Evolutionary conservation across 352 stramenopile genomes (phyloP).

Genomic region (Nothophytophthora sp.): DNA sequence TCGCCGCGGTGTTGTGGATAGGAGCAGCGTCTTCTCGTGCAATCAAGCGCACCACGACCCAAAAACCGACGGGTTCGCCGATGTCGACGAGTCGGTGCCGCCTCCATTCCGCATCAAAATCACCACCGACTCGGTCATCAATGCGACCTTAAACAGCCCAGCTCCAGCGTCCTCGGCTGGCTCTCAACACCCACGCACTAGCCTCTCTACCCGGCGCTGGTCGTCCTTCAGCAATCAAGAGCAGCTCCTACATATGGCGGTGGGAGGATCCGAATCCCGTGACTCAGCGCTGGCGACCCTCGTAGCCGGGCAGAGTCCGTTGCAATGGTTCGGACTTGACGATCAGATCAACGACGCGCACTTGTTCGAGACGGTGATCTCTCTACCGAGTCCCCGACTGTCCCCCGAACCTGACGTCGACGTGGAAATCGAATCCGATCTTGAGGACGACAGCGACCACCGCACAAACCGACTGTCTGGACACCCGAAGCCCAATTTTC

Average conservation of each 20-base stretch:
- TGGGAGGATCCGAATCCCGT: slow-evolving; percentile 6
- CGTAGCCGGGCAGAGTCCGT: slow-evolving; percentile 12
- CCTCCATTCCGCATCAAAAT: slow-evolving; percentile 84
- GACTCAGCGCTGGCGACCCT: slow-evolving; percentile 10
- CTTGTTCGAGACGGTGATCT: slow-evolving; percentile 53
- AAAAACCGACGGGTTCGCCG: slow-evolving; percentile 76
- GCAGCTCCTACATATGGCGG: slow-evolving; percentile 19
- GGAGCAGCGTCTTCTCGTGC: slow-evolving; percentile 29
- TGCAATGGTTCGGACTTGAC: slow-evolving; percentile 57
- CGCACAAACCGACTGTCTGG: too few relatives aligned
- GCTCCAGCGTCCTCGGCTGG: not conserved
- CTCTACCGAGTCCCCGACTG: slow-evolving; percentile 24
- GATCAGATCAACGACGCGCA: slow-evolving; percentile 62
- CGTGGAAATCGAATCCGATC: slow-evolving; percentile 20
- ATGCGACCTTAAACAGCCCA: slow-evolving; percentile 8
- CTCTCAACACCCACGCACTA: not conserved
- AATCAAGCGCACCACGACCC: slow-evolving; percentile 75
- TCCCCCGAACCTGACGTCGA: slow-evolving; percentile 13
- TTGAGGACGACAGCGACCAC: slow-evolving; percentile 24
- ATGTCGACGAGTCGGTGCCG: slow-evolving; percentile 79
- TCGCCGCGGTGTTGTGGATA: slow-evolving; percentile 41
- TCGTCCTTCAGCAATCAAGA: slow-evolving; percentile 52
- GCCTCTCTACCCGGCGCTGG: slow-evolving; percentile 19
- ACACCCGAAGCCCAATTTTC: too few relatives aligned
- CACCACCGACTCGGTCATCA: slow-evolving; percentile 49